Base-by-base conservation (phyloP, 192 early-diverging fungal genomes). In the Chytriomyces confervae region DNA sequence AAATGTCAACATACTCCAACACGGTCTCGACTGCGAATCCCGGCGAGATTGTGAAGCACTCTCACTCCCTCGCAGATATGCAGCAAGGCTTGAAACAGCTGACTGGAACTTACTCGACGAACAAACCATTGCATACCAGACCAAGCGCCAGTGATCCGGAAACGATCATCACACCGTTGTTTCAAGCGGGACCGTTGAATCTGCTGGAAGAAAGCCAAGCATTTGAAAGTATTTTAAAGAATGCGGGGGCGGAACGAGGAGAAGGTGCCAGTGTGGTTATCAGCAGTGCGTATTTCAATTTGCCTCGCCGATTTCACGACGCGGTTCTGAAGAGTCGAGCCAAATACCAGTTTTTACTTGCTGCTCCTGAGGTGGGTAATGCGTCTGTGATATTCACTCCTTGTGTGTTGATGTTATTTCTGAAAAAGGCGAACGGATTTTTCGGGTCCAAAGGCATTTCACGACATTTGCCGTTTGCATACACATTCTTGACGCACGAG, bases 231-330 rank as follows among this genome's bases (percentile, higher is more conserved):
- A 82, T 99, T 45, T 80, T 98, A n/a, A 81, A 90, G 69, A 79
- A 36, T 91, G 91, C 80, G 91, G 85, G 11, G 84, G 91, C 11
- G 71, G 16, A 65, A 20, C 3, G 36, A 36, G 16, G 46, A 13
- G 16, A 7, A 18, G 7, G 10, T 50, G 18, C 66, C 2, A 23
- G 16, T 13, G 46, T 71, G 18, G 45, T 89, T 70, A 90, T 97
- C 68, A 92, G 94, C 1, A 95, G 95, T 9, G 95, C 94, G 50
- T 99, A 99, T 71, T 94, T 99, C 70, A 99, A 99, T 83, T 92
- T 99, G 66, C 93, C 93, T 0, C 68, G 88, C 24, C 69, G 80
- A 13, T 91, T 93, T 83, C 90, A 91, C 50, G 47, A 80, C 20
- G 13, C 47, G 7, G 44, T 74, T 8, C 66, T 78, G n/a, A 79